Percentiles rank a stretch among this genome's conserved stretches.
phyloP scores from a whole-genome alignment of 2,329 filamentous ascomycete species.

The Fusarium oligoseptatum region DNA sequence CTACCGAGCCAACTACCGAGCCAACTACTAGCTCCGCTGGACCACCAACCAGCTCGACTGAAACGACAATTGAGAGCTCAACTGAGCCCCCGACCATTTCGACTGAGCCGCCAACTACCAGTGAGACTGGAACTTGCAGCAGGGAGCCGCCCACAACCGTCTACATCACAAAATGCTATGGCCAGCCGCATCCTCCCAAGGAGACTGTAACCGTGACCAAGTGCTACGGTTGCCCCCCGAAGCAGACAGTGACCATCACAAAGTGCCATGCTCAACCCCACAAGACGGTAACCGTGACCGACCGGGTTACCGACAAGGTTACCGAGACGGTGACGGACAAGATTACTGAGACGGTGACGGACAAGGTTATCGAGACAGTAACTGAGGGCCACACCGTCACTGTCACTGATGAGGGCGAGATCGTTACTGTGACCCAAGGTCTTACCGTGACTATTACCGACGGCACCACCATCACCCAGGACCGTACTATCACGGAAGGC shows the following conservation, averaged over 20 bases:
- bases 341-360: not conserved
- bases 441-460: constrained; percentile 13
- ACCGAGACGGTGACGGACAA: not conserved
- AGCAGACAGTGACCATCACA: not conserved
- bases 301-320: not conserved
- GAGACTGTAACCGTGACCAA: not conserved
- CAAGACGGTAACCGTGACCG: not conserved
- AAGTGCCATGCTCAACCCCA: not conserved
- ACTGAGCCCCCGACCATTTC: not conserved
- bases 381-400: not conserved
- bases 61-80: not conserved
- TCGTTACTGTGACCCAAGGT: constrained; percentile 9
- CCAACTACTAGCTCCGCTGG: not conserved
- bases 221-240: not conserved
- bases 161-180: not conserved
- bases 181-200: not conserved
- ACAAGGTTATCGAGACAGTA: not conserved
- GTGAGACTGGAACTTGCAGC: not conserved
- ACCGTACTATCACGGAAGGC: not conserved
- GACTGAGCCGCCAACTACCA: not conserved
- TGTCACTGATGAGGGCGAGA: not conserved
- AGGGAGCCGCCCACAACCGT: not conserved
- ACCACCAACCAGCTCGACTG: not conserved
- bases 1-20: not conserved
- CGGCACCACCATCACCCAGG: constrained; percentile 14